phyloP scores from a whole-genome alignment of 2,329 filamentous ascomycete species.

The Tolypocladium guangdongense region DNA sequence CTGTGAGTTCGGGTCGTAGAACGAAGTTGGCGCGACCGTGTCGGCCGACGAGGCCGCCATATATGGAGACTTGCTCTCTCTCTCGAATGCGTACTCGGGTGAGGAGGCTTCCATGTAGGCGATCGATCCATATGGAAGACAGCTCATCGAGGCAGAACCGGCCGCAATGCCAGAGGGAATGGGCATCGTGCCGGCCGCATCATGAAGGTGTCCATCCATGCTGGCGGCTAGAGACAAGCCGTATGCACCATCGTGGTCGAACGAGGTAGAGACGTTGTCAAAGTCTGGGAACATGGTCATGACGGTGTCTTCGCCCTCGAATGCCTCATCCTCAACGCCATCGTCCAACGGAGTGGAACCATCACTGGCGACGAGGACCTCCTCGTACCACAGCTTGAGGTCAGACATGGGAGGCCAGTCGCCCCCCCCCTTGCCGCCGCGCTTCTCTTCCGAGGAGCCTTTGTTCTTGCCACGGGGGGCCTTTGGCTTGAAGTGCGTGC shows the following conservation, averaged over 20 bases:
- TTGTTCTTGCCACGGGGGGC: constrained; percentile 33
- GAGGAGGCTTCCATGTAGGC: not conserved
- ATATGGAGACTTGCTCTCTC: not conserved
- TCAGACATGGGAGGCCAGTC: constrained; percentile 45
- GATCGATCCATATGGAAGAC: not conserved
- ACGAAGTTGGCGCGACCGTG: not conserved
- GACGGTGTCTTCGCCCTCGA: not conserved
- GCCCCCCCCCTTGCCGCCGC: constrained; percentile 42
- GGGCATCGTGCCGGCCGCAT: not conserved
- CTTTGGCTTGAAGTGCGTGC: constrained; percentile 74
- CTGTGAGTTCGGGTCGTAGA: not conserved
- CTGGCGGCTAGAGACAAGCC: not conserved
- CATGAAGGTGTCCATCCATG: not conserved
- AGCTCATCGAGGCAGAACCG: not conserved
- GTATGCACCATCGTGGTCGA: not conserved
- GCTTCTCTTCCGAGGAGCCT: constrained; percentile 31
- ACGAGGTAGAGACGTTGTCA: not conserved
- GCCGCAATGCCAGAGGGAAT: not conserved
- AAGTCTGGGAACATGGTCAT: not conserved
- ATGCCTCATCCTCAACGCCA: constrained; percentile 15
- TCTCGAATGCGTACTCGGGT: not conserved
- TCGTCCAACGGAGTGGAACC: constrained; percentile 23
- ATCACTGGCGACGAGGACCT: constrained; percentile 33
- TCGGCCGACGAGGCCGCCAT: not conserved
- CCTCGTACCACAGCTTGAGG: constrained; percentile 49